These are phyloP conservation scores for Ampelomyces quisqualis DNA, from an alignment of 2,329 filamentous ascomycete species.

Conservation along the genomic window DNA sequence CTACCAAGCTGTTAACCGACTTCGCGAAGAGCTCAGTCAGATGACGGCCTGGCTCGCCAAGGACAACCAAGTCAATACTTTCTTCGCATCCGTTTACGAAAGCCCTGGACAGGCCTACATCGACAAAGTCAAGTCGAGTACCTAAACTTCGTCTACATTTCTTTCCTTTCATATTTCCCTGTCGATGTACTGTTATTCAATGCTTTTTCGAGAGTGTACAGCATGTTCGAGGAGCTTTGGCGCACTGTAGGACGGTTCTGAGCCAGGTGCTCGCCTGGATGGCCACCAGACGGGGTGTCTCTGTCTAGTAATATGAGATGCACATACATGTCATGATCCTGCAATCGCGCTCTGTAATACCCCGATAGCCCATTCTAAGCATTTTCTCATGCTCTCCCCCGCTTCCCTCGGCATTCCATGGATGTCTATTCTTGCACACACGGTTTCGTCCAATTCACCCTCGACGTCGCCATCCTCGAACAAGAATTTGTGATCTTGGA, in stretches of 20 bases:
- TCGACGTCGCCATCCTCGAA: constrained; percentile 70
- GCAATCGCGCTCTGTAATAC: constrained; percentile 27
- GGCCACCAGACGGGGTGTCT: too few species aligned
- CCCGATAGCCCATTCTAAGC: constrained; percentile 35
- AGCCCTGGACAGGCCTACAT: constrained; percentile 69
- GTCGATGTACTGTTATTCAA: constrained; percentile 16
- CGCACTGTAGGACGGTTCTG: neutral
- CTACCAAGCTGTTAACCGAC: constrained; percentile 79
- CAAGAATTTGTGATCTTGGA: constrained; percentile 75
- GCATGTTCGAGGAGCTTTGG: neutral
- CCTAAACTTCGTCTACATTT: constrained; percentile 10
- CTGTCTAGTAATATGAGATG: too few species aligned
- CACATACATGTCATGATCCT: neutral
- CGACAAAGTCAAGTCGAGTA: constrained; percentile 59
- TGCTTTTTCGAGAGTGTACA: neutral
- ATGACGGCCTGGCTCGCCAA: constrained; percentile 83
- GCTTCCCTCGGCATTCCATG: constrained; percentile 45
- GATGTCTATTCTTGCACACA: constrained; percentile 31
- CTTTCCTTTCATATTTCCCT: constrained; percentile 8
- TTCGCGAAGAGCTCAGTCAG: constrained; percentile 85
- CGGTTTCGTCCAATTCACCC: constrained; percentile 52
- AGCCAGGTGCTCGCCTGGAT: too few species aligned
- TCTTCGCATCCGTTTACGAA: constrained; percentile 78
- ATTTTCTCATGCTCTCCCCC: constrained; percentile 36
- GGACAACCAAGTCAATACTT: constrained; percentile 63